These are phyloP conservation scores for Sporisorium scitamineum DNA, from an alignment of 1,284 basidiomycete genomes.

Conservation along the genomic window DNA sequence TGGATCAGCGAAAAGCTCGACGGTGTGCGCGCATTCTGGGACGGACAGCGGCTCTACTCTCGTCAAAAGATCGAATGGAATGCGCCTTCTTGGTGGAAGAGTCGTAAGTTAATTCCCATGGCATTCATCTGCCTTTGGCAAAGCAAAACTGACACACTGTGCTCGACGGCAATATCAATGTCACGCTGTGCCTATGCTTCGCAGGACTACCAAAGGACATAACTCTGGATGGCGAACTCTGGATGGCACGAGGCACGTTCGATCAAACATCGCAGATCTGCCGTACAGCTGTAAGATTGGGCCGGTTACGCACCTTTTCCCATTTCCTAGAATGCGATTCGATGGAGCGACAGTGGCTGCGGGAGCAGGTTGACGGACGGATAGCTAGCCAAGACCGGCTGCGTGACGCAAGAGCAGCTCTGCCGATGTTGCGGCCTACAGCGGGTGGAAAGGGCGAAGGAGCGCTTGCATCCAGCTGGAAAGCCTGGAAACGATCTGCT, in stretches of 20 bases:
- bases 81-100: constrained; percentile 75
- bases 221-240: constrained; percentile 75
- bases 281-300: constrained; percentile 55
- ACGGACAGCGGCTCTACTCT: constrained; percentile 75
- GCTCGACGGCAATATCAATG: neutral
- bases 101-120: constrained; percentile 71
- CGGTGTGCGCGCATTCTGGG: constrained; percentile 74
- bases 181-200: neutral
- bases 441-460: neutral
- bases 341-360: constrained; percentile 47
- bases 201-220: constrained; percentile 75
- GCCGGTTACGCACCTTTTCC: constrained; percentile 27
- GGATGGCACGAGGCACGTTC: constrained; percentile 59
- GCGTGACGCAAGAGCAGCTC: constrained; percentile 11
- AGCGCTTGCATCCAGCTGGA: constrained; percentile 11
- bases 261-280: constrained; percentile 51
- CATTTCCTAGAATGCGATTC: constrained; percentile 43
- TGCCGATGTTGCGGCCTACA: neutral
- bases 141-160: neutral
- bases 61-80: constrained; percentile 76
- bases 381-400: constrained; percentile 70
- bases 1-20: constrained; percentile 76
- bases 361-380: constrained; percentile 56
- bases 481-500: constrained; percentile 18
- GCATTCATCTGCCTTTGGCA: neutral